A percentile compares a stretch with the other conserved stretches of the same genome.
Conservation (phyloP, 164 flowering plant genomes). For the Chimonanthus salicifolius region DNA sequence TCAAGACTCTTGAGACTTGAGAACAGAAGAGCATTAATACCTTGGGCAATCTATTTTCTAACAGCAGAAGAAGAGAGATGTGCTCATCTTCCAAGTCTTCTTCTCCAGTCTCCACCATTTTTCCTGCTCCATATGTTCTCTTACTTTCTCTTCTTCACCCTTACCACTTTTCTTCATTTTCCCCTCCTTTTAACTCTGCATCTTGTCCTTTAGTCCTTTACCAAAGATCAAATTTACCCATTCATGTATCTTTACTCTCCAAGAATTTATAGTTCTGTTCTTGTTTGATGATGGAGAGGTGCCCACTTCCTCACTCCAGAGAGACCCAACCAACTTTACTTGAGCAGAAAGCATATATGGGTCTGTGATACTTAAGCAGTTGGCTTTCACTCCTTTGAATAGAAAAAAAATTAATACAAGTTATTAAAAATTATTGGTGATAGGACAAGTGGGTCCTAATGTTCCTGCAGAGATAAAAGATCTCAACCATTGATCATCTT, state of each 20-base stretch:
- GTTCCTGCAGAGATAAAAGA: too few species aligned
- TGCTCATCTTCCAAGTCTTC: slow-evolving; percentile 8
- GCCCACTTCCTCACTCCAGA: not conserved
- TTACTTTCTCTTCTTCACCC: not conserved
- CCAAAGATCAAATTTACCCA: not conserved
- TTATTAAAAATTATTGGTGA: not conserved
- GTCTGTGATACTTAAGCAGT: slow-evolving; percentile 13
- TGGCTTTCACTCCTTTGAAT: slow-evolving; percentile 3
- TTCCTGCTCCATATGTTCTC: slow-evolving; percentile 1
- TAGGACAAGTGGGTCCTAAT: not conserved
- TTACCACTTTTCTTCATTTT: slow-evolving; percentile 1
- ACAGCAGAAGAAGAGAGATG: not conserved
- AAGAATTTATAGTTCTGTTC: not conserved
- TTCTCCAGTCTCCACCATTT: slow-evolving; percentile 1
- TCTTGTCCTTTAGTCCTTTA: not conserved
- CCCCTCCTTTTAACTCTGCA: slow-evolving; percentile 2
- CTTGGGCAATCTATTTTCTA: not conserved
- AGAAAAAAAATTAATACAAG: not conserved
- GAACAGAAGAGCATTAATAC: not conserved
- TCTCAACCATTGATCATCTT: too few species aligned
- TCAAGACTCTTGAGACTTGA: too few species aligned
- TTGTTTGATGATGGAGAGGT: not conserved
- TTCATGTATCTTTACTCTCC: slow-evolving; percentile 8
- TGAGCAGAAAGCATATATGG: slow-evolving; percentile 49
- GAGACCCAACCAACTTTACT: slow-evolving; percentile 45